Percentiles rank a stretch among this genome's conserved stretches.
Evolutionary conservation across 495 filamentous ascomycete species (phyloP).

Genomic region (Aspergillus mulundensis): DNA sequence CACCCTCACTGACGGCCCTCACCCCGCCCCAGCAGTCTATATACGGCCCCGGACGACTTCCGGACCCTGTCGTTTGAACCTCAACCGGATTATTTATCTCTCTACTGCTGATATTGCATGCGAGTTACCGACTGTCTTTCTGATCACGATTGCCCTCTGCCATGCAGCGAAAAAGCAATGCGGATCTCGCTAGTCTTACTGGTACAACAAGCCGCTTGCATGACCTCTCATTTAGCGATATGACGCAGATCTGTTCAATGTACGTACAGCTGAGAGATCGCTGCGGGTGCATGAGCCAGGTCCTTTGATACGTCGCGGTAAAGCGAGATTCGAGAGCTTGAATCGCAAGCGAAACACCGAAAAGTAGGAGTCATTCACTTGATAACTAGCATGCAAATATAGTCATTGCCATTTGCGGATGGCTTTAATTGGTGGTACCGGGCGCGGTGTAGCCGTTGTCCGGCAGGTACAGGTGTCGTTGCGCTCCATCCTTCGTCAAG

Average conservation of each 20-base stretch:
- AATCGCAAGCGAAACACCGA: background rate
- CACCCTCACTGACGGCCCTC: slow-evolving; percentile 1
- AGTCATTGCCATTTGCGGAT: slow-evolving; percentile 25
- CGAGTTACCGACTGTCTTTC: background rate
- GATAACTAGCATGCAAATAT: slow-evolving; percentile 18
- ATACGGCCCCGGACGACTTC: slow-evolving; percentile 1
- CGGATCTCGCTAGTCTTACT: background rate
- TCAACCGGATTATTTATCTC: background rate
- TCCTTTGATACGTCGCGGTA: background rate
- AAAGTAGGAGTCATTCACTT: slow-evolving; percentile 3
- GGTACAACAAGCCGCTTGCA: slow-evolving; percentile 1
- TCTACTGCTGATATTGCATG: slow-evolving; percentile 5
- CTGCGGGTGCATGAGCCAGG: background rate
- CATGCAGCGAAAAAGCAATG: background rate
- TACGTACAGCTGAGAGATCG: background rate
- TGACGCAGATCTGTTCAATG: background rate
- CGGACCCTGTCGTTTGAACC: background rate
- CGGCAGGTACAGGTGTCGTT: slow-evolving; percentile 85
- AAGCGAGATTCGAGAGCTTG: background rate
- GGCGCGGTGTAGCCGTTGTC: slow-evolving; percentile 75
- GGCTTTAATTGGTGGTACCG: slow-evolving; percentile 43
- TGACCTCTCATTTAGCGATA: background rate
- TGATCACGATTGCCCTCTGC: background rate
- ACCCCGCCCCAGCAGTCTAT: background rate
- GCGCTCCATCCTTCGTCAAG: slow-evolving; percentile 79